Percentiles rank a stretch among this genome's conserved stretches.
These are phyloP conservation scores for Boechera stricta DNA, from an alignment of 345 rosid genomes.

Conservation along the genomic window DNA sequence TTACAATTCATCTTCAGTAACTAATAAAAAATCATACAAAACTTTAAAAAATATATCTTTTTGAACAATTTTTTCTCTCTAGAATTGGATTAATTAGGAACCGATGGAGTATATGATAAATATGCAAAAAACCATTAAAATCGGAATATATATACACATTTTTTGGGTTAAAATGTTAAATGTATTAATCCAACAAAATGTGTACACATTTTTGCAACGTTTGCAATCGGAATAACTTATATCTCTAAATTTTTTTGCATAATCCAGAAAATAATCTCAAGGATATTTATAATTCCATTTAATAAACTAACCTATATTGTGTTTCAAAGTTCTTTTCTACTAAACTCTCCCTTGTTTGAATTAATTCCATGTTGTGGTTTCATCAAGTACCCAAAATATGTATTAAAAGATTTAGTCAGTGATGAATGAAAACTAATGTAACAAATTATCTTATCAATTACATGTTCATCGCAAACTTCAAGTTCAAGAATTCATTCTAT, in stretches of 20 bases:
- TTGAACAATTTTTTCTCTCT: no score
- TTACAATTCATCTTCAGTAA: no score
- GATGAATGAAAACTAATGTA: background rate
- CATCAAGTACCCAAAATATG: conserved; percentile 12
- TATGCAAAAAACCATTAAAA: background rate
- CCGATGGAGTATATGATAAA: background rate
- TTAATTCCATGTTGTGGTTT: background rate
- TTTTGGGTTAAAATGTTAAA: background rate
- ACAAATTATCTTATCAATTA: background rate
- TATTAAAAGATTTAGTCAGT: background rate
- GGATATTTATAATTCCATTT: background rate
- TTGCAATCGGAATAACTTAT: background rate
- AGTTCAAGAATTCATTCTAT: background rate
- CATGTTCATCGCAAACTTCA: background rate
- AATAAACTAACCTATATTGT: background rate
- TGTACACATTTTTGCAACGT: conserved; percentile 1
- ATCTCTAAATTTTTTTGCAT: background rate
- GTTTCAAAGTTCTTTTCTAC: background rate
- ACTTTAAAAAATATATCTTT: no score
- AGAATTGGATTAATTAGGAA: no score
- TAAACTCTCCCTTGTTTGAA: background rate
- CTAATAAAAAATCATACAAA: no score
- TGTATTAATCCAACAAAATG: background rate
- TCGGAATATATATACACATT: background rate
- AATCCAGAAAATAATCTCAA: background rate